Percentiles rank a stretch among this genome's conserved stretches.
Evolutionary conservation across 2,329 filamentous ascomycete genomes (phyloP).

Genomic region (Rhynchosporium agropyri): DNA sequence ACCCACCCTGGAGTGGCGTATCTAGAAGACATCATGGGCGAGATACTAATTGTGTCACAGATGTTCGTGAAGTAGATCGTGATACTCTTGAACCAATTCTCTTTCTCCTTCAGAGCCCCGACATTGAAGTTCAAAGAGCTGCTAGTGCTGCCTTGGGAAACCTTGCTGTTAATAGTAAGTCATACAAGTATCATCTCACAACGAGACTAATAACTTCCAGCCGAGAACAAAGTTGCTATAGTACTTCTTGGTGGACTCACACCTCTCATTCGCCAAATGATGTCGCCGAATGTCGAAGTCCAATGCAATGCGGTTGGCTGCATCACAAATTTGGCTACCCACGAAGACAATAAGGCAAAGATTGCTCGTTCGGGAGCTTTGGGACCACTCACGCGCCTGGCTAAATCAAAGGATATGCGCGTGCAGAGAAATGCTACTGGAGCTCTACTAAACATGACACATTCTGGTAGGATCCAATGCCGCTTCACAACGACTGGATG

Average conservation of each 20-base stretch:
- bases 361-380: slow-evolving; percentile 94
- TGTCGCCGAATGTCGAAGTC: slow-evolving; percentile 95
- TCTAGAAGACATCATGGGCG: not conserved
- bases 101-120: slow-evolving; percentile 89
- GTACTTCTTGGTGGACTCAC: slow-evolving; percentile 88
- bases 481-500: not conserved
- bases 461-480: slow-evolving; percentile 70
- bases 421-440: slow-evolving; percentile 97
- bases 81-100: slow-evolving; percentile 96
- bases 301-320: slow-evolving; percentile 99
- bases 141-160: slow-evolving; percentile 96
- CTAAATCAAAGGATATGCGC: slow-evolving; percentile 97
- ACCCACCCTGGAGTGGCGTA: not conserved
- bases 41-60: slow-evolving; percentile 51
- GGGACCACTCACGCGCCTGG: slow-evolving; percentile 84
- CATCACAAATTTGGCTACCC: slow-evolving; percentile 96
- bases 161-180: slow-evolving; percentile 91
- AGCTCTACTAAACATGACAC: slow-evolving; percentile 97
- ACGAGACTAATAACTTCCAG: slow-evolving; percentile 58
- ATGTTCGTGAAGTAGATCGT: slow-evolving; percentile 94
- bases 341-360: slow-evolving; percentile 99
- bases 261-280: slow-evolving; percentile 96
- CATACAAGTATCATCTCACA: not conserved
- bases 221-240: slow-evolving; percentile 97
- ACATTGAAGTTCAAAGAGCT: slow-evolving; percentile 95